A percentile compares a stretch with the other conserved stretches of the same genome.
Evolutionary conservation across 768 basidiomycete genomes (phyloP).

Genomic region (Collybia mongolica): DNA sequence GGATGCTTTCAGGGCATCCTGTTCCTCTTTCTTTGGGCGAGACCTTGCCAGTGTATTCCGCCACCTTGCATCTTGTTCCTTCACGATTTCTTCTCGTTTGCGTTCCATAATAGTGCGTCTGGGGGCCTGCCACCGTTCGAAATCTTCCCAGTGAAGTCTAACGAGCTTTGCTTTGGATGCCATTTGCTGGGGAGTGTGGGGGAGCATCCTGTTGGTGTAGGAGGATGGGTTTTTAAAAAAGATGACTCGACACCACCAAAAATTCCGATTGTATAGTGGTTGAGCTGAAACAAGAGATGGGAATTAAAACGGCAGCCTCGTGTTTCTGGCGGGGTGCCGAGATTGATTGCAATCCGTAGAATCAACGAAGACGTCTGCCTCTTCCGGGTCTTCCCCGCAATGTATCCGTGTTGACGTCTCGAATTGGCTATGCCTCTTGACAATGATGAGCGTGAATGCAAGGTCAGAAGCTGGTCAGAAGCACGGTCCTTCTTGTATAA

Average conservation of each 20-base stretch:
- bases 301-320: conserved; percentile 39
- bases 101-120: conserved; percentile 23
- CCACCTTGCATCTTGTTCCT: conserved; percentile 26
- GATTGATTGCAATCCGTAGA: conserved; percentile 28
- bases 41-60: conserved; percentile 15
- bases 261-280: conserved; percentile 26
- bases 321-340: conserved; percentile 35
- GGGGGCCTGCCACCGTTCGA: conserved; percentile 29
- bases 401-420: conserved; percentile 22
- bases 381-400: conserved; percentile 30
- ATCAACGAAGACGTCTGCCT: conserved; percentile 19
- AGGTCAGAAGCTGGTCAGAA: conserved; percentile 1
- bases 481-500: conserved; percentile 5
- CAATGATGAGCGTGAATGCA: conserved; percentile 10
- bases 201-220: neutral
- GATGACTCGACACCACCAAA: conserved; percentile 29
- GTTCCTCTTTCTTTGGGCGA: conserved; percentile 20
- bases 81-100: conserved; percentile 21
- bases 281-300: conserved; percentile 29
- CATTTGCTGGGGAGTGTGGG: conserved; percentile 14
- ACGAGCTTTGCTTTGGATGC: conserved; percentile 21
- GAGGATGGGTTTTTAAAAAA: conserved; percentile 20
- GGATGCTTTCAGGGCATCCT: conserved; percentile 25
- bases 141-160: conserved; percentile 32
- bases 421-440: conserved; percentile 8